Percentiles rank a stretch among this genome's conserved stretches.
Conservation (phyloP, 169 alveolate species). For the Plasmodium malariae region DNA sequence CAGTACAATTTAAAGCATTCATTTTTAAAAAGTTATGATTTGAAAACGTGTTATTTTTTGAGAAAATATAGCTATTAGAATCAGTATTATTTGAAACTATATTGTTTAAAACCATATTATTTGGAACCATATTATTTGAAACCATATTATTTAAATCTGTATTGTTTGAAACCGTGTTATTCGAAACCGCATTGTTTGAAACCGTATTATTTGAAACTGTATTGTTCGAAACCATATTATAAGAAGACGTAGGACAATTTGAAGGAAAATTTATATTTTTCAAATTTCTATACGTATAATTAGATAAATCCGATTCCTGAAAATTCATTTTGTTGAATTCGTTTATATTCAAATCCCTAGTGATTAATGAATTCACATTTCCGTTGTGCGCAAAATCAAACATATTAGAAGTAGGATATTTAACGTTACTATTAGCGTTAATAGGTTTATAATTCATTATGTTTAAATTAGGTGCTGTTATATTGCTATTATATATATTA, state of each 20-base stretch:
- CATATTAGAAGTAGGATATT: slow-evolving; percentile 30
- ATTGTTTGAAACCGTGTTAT: neutral
- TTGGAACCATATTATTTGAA: neutral
- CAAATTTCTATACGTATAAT: slow-evolving; percentile 31
- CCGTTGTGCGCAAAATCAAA: slow-evolving; percentile 16
- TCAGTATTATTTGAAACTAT: slow-evolving; percentile 15
- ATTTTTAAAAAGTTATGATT: slow-evolving; percentile 20
- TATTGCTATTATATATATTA: slow-evolving; percentile 37
- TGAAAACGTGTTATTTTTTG: slow-evolving; percentile 8
- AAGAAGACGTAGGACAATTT: slow-evolving; percentile 19
- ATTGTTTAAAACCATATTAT: neutral
- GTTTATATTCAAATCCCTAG: slow-evolving; percentile 18
- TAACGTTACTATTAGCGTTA: slow-evolving; percentile 14
- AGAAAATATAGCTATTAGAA: neutral
- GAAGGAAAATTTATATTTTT: slow-evolving; percentile 22
- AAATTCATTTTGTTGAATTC: slow-evolving; percentile 18
- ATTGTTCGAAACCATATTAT: slow-evolving; percentile 37
- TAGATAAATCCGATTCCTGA: slow-evolving; percentile 57
- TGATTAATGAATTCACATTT: slow-evolving; percentile 25
- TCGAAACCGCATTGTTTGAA: neutral
- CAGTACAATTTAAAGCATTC: slow-evolving; percentile 14
- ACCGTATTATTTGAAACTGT: neutral
- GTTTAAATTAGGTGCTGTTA: slow-evolving; percentile 31
- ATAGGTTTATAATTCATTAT: slow-evolving; percentile 39
- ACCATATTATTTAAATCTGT: neutral